These are phyloP conservation scores for Mucor circinelloides DNA, from an alignment of 371 early-diverging fungal species.

Conservation along the genomic window DNA sequence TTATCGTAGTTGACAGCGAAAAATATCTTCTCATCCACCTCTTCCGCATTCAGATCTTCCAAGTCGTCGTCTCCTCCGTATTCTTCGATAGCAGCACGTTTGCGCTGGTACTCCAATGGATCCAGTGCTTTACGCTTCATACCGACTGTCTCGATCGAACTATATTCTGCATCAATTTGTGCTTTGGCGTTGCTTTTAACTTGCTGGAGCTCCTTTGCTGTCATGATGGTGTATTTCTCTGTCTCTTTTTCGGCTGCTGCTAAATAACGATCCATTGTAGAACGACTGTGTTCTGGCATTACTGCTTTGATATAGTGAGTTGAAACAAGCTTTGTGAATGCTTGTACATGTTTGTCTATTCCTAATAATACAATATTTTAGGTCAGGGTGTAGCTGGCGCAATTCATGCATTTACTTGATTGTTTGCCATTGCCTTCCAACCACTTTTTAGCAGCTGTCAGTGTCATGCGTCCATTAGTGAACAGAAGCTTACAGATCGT, in stretches of 20 bases:
- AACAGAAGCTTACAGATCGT: conserved; percentile 33
- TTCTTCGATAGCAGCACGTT: conserved; percentile 30
- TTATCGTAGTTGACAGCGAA: conserved; percentile 77
- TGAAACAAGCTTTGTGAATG: conserved; percentile 61
- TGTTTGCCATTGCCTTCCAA: conserved; percentile 26
- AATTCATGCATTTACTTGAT: conserved; percentile 27
- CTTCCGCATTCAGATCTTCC: conserved; percentile 52
- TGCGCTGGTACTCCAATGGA: conserved; percentile 27
- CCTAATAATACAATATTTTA: conserved; percentile 26
- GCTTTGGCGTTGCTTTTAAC: conserved; percentile 56
- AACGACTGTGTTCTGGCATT: conserved; percentile 64
- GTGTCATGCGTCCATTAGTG: conserved; percentile 40
- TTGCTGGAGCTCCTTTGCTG: conserved; percentile 65
- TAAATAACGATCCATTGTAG: conserved; percentile 64
- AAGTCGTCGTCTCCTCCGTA: conserved; percentile 22
- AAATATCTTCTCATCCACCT: conserved; percentile 56
- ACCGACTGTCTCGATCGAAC: conserved; percentile 55
- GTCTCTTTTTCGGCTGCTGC: conserved; percentile 66
- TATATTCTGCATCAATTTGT: conserved; percentile 58
- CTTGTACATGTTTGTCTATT: conserved; percentile 31
- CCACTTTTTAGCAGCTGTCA: conserved; percentile 33
- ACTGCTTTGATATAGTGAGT: conserved; percentile 66
- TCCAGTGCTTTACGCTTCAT: conserved; percentile 63
- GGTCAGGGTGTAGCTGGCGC: not conserved
- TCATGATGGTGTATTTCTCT: conserved; percentile 61